These are phyloP conservation scores for Batkoa obscura DNA, from an alignment of 371 early-diverging fungal species.

Conservation along the genomic window DNA sequence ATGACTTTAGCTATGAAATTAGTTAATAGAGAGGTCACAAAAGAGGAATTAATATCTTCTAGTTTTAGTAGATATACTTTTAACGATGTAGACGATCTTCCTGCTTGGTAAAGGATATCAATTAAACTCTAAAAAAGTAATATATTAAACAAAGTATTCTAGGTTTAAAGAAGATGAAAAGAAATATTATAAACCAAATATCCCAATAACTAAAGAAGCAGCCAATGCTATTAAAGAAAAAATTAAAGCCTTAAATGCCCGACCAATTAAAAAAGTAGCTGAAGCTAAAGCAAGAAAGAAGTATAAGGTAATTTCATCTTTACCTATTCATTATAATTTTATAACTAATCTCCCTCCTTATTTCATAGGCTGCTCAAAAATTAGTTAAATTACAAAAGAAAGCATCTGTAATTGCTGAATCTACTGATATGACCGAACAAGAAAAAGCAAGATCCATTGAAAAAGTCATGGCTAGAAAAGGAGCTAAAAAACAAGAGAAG, in stretches of 20 bases:
- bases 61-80: constrained; percentile 78
- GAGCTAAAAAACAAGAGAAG: constrained; percentile 47
- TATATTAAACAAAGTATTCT: constrained; percentile 8
- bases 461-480: constrained; percentile 38
- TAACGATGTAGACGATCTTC: constrained; percentile 67
- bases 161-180: constrained; percentile 75
- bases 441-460: constrained; percentile 66
- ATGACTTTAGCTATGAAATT: constrained; percentile 75
- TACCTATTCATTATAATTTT: too few species aligned
- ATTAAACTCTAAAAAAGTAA: background rate
- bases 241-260: constrained; percentile 72
- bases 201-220: constrained; percentile 92
- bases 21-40: constrained; percentile 50
- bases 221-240: constrained; percentile 60
- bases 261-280: constrained; percentile 96
- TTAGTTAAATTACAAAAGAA: constrained; percentile 71
- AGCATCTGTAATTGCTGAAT: constrained; percentile 65
- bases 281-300: constrained; percentile 96
- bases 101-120: constrained; percentile 36
- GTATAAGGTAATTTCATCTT: constrained; percentile 14
- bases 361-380: constrained; percentile 25
- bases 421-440: constrained; percentile 74
- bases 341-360: too few species aligned
- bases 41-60: constrained; percentile 63
- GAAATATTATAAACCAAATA: constrained; percentile 62